phyloP scores from a whole-genome alignment of 2,329 filamentous ascomycete species.

The Trichothecium sympodiale region DNA sequence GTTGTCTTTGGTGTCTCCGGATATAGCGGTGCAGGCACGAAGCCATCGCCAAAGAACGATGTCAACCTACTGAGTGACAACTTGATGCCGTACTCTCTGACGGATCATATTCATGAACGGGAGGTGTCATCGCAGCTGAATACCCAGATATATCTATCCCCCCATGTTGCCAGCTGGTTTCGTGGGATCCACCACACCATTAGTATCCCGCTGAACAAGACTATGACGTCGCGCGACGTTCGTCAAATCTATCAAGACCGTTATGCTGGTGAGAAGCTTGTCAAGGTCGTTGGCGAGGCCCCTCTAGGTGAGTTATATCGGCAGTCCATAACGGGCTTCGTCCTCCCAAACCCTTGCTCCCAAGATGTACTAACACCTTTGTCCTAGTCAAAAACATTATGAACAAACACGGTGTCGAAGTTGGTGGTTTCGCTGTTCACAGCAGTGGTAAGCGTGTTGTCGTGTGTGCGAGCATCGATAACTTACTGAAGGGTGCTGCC shows the following conservation, averaged over 20 bases:
- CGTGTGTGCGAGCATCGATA: conserved; percentile 85
- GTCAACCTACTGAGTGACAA: conserved; percentile 74
- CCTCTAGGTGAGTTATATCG: no score
- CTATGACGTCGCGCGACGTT: conserved; percentile 85
- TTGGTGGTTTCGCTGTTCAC: conserved; percentile 92
- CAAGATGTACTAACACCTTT: background rate
- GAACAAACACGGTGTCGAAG: conserved; percentile 80
- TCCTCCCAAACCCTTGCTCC: background rate
- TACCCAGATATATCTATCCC: conserved; percentile 68
- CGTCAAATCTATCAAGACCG: conserved; percentile 91
- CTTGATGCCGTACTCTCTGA: conserved; percentile 67
- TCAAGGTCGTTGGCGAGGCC: conserved; percentile 83
- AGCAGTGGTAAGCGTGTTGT: conserved; percentile 82
- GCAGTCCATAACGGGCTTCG: no score
- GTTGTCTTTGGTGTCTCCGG: conserved; percentile 85
- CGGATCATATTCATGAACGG: conserved; percentile 88
- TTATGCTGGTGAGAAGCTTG: conserved; percentile 89
- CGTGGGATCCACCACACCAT: conserved; percentile 89
- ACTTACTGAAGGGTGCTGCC: conserved; percentile 81
- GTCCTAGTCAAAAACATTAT: conserved; percentile 75
- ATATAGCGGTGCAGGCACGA: conserved; percentile 90
- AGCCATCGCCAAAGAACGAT: conserved; percentile 90
- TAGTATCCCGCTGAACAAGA: conserved; percentile 73
- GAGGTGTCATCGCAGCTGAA: conserved; percentile 78
- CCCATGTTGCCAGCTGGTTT: conserved; percentile 93